Percentiles rank a stretch among this genome's conserved stretches.
These are phyloP conservation scores for Claviceps digitariae DNA, from an alignment of 2,329 filamentous ascomycete genomes.

Conservation along the genomic window DNA sequence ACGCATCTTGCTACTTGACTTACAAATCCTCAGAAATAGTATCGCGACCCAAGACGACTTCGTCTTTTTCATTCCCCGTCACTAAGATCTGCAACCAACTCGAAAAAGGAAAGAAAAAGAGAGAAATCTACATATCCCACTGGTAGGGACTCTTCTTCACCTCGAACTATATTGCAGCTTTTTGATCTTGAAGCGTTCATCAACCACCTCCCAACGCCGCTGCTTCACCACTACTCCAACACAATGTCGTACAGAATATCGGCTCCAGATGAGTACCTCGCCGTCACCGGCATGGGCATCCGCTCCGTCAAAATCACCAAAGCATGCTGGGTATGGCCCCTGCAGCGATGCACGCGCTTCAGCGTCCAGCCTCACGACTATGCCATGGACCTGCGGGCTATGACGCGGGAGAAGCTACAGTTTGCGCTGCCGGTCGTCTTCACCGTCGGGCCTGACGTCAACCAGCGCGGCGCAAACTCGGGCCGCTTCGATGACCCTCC, in stretches of 20 bases:
- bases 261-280: constrained; percentile 71
- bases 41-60: too few species aligned
- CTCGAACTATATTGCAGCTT: too few species aligned
- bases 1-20: neutral
- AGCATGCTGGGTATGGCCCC: constrained; percentile 57
- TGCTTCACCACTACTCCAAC: neutral
- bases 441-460: constrained; percentile 70
- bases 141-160: too few species aligned
- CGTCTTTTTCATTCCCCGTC: too few species aligned
- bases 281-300: constrained; percentile 69
- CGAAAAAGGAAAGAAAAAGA: too few species aligned
- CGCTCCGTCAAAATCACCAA: constrained; percentile 66
- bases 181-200: neutral
- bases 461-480: constrained; percentile 36
- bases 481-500: constrained; percentile 1
- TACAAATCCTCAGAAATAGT: too few species aligned
- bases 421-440: constrained; percentile 74
- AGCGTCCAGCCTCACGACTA: constrained; percentile 69
- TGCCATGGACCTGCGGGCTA: constrained; percentile 68
- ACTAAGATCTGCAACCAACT: neutral
- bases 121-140: too few species aligned
- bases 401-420: constrained; percentile 80
- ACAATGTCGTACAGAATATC: constrained; percentile 53
- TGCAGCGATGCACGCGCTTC: constrained; percentile 51
- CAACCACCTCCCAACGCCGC: neutral